These are phyloP conservation scores for Fusarium sp. DNA, from an alignment of 2,329 filamentous ascomycete genomes.

Conservation along the genomic window DNA sequence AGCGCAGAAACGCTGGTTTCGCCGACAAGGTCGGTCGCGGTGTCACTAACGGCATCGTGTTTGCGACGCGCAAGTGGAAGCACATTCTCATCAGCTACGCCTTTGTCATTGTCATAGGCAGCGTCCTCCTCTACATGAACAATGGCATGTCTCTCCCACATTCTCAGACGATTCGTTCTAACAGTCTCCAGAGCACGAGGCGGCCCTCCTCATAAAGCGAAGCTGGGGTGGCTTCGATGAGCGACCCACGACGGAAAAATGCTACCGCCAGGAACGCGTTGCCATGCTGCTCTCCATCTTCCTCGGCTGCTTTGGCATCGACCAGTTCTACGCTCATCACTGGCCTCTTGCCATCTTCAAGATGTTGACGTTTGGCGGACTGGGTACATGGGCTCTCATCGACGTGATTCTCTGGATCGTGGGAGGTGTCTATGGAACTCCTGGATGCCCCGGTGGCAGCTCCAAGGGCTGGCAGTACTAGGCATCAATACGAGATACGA, in stretches of 20 bases:
- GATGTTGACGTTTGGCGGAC: constrained; percentile 35
- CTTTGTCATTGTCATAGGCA: constrained; percentile 18
- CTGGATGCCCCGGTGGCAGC: constrained; percentile 39
- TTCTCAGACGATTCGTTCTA: not conserved
- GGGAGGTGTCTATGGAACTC: constrained; percentile 41
- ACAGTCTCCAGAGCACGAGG: constrained; percentile 2
- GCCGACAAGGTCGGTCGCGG: constrained; percentile 28
- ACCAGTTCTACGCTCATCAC: constrained; percentile 43
- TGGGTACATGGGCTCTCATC: constrained; percentile 36
- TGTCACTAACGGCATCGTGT: constrained; percentile 17
- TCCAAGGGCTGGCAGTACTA: constrained; percentile 30
- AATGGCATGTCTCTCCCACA: not conserved
- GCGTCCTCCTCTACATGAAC: constrained; percentile 21
- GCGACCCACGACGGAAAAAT: constrained; percentile 32
- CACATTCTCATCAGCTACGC: constrained; percentile 15
- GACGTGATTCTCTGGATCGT: constrained; percentile 45
- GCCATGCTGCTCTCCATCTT: constrained; percentile 39
- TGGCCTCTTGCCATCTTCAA: constrained; percentile 40
- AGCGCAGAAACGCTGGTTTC: constrained; percentile 8
- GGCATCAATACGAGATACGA: not conserved
- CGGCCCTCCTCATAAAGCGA: constrained; percentile 13
- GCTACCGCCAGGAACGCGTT: constrained; percentile 41
- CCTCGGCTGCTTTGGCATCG: constrained; percentile 27
- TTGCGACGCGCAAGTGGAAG: constrained; percentile 19
- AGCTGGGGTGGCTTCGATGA: constrained; percentile 39